Evolutionary conservation across 352 stramenopile genomes (phyloP).

Genomic region (Elongisporangium prolatum): DNA sequence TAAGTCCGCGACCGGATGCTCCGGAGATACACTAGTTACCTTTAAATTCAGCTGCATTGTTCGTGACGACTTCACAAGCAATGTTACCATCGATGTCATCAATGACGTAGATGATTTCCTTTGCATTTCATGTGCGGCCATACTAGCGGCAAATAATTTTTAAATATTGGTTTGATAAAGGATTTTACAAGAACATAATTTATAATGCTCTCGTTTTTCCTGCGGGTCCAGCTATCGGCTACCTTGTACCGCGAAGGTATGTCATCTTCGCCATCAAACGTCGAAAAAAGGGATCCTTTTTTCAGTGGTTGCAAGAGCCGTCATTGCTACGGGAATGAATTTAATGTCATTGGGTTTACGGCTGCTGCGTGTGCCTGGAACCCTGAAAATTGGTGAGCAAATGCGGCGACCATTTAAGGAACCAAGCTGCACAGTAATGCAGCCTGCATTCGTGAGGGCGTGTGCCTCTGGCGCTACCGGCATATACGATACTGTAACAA

Average conservation of each 20-base stretch:
- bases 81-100: conserved; percentile 4
- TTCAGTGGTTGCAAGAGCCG: no score
- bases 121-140: conserved; percentile 4
- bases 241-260: neutral
- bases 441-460: no score
- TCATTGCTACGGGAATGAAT: no score
- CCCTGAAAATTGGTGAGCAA: no score
- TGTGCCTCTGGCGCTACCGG: no score
- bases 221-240: conserved; percentile 10
- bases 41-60: conserved; percentile 14
- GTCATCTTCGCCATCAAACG: conserved; percentile 3
- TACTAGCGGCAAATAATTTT: conserved; percentile 2
- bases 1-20: neutral
- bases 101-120: conserved; percentile 4
- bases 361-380: no score
- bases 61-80: conserved; percentile 6
- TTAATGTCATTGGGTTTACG: no score
- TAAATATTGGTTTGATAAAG: conserved; percentile 3
- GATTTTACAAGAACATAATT: conserved; percentile 10
- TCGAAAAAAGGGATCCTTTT: no score
- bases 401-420: no score
- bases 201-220: conserved; percentile 8
- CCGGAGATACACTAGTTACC: neutral
- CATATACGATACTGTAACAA: no score
- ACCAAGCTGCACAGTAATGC: no score